Base-by-base conservation (phyloP, 2,329 filamentous ascomycete species). In the Penicillium sp. region DNA sequence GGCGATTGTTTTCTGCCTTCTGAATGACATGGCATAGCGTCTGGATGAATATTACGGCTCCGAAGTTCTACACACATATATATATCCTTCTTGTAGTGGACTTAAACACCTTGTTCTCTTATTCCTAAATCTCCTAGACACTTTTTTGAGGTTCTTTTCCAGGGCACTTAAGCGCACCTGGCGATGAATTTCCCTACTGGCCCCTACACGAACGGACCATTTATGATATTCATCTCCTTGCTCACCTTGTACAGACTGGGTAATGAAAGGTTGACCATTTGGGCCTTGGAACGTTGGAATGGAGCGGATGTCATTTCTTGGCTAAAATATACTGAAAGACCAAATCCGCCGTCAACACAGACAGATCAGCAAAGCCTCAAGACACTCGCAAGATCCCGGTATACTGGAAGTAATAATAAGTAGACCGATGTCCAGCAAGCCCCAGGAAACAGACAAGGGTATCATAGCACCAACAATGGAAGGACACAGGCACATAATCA, bases 11-110 rank as follows among this genome's bases (percentile, higher is more conserved):
- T 47, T 22, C 27, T 40, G 11, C 38, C 11, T 5, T 22, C 3
- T 44, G 39, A 27, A 7, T 14, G 13, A 42, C 40, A 31, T 46
- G 31, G 46, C 38, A 46, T 50, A 53, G 51, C 28, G 30, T 43
- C 31, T 50, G 50, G 36, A 46, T 44, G 25, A 28, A 46, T 46
- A 33, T n/a, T 18, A 46, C 35, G 9, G 9, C 42, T 46, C 30
- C 35, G 30, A 36, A 22, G 7, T n/a, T 40, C 8, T 24, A 25
- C 27, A 9, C 27, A 9, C 10, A 9, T 28, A 28, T 10, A 3
- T 10, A 10, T 11, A 27, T 27, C 27, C 20, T 22, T 22, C 20
- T 22, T 22, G 20, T 22, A 22, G 20, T 22, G 20, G 20, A 22
- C 20, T 4, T 22, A 22, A 22, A 22, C 20, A 22, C 20, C 20